These are phyloP conservation scores for Ceratobasidium sp. DNA, from an alignment of 1,284 basidiomycete species.

Conservation along the genomic window DNA sequence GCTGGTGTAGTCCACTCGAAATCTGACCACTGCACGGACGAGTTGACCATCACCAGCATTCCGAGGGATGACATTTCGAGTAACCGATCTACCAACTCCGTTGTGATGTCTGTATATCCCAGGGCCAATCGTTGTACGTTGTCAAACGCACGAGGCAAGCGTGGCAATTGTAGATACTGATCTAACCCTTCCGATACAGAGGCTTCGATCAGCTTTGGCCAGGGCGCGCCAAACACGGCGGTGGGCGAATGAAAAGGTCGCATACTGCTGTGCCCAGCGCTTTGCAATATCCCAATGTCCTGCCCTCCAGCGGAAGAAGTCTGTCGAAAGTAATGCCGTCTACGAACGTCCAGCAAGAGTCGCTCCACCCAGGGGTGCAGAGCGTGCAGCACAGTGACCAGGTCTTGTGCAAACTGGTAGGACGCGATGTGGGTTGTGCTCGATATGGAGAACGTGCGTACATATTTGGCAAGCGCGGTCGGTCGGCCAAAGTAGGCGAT, in stretches of 20 bases:
- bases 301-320: slow-evolving; percentile 23
- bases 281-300: slow-evolving; percentile 25
- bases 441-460: slow-evolving; percentile 37
- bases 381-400: slow-evolving; percentile 9
- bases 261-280: background rate
- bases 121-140: slow-evolving; percentile 24
- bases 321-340: slow-evolving; percentile 29
- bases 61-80: slow-evolving; percentile 17
- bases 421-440: slow-evolving; percentile 36
- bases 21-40: slow-evolving; percentile 33
- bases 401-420: slow-evolving; percentile 28
- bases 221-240: slow-evolving; percentile 7
- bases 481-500: slow-evolving; percentile 37
- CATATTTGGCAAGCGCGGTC: slow-evolving; percentile 34
- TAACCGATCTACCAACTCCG: slow-evolving; percentile 8
- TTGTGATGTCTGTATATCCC: slow-evolving; percentile 27
- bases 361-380: slow-evolving; percentile 2
- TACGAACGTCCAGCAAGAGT: slow-evolving; percentile 31
- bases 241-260: background rate
- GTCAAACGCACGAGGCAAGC: slow-evolving; percentile 34
- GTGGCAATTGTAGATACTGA: slow-evolving; percentile 30
- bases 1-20: slow-evolving; percentile 22
- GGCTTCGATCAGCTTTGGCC: slow-evolving; percentile 32
- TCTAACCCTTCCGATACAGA: slow-evolving; percentile 41
- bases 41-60: slow-evolving; percentile 38